phyloP scores from a whole-genome alignment of 1,284 basidiomycete species.

The Melampsora americana region DNA sequence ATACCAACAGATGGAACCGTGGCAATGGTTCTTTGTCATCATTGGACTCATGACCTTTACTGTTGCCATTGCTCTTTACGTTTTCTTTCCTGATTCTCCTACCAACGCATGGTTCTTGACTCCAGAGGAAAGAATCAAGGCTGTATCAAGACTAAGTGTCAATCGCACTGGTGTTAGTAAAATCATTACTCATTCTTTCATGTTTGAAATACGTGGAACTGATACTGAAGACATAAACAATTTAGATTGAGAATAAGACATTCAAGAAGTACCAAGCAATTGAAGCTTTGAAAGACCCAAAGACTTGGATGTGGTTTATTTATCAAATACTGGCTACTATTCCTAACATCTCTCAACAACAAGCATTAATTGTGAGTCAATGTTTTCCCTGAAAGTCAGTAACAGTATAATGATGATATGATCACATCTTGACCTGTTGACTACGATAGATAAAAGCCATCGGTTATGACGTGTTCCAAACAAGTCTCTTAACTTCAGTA shows the following conservation, averaged over 20 bases:
- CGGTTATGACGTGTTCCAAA: neutral
- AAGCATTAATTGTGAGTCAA: neutral
- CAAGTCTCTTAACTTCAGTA: neutral
- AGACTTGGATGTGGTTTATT: constrained; percentile 7
- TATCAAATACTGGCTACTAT: neutral
- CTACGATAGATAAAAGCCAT: neutral
- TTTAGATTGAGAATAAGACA: constrained; percentile 4
- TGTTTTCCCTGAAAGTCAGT: neutral
- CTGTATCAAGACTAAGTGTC: constrained; percentile 67
- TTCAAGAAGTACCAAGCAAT: constrained; percentile 14
- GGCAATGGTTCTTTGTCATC: neutral
- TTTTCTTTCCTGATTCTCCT: constrained; percentile 52
- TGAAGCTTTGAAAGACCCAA: neutral
- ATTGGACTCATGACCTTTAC: neutral
- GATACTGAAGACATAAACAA: neutral
- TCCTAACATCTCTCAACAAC: neutral
- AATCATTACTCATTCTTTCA: neutral
- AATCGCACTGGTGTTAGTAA: constrained; percentile 41
- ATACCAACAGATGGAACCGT: constrained; percentile 1
- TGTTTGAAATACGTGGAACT: neutral
- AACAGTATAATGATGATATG: neutral
- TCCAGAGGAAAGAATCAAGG: constrained; percentile 61
- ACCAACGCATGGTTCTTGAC: constrained; percentile 69
- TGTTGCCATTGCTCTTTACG: neutral
- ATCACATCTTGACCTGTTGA: neutral